These are phyloP conservation scores for Oryza glumipatula DNA, from an alignment of 176 grass and related monocot genomes.

Conservation along the genomic window DNA sequence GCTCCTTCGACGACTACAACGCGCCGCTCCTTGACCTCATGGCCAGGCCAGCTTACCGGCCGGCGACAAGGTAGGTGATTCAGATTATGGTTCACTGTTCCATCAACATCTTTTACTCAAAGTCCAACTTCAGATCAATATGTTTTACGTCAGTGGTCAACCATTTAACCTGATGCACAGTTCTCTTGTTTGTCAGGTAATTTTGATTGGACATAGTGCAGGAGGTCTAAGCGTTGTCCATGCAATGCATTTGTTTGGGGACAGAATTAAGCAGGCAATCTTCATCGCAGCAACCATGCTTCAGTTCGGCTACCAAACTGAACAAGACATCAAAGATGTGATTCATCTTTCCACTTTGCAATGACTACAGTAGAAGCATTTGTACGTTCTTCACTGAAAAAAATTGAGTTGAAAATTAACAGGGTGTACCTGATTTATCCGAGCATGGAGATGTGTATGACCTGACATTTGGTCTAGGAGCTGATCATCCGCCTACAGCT, in stretches of 20 bases:
- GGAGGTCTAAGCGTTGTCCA: constrained; percentile 46
- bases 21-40: constrained; percentile 40
- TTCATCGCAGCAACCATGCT: constrained; percentile 70
- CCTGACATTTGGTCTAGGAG: constrained; percentile 33
- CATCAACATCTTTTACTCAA: not conserved
- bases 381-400: not conserved
- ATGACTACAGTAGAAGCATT: not conserved
- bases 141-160: not conserved
- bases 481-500: constrained; percentile 37
- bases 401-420: not conserved
- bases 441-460: constrained; percentile 45
- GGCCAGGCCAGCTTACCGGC: constrained; percentile 26
- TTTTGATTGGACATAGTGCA: constrained; percentile 55
- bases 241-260: constrained; percentile 39
- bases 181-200: constrained; percentile 21
- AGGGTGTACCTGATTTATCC: constrained; percentile 56
- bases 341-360: not conserved
- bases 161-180: not conserved
- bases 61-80: constrained; percentile 39
- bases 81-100: not conserved
- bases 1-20: constrained; percentile 43
- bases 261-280: constrained; percentile 51
- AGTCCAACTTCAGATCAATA: not conserved
- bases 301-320: constrained; percentile 44
- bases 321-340: constrained; percentile 54